phyloP scores from a whole-genome alignment of 805 yeast genomes.

The Cyberlindnera euphorbiiphila region DNA sequence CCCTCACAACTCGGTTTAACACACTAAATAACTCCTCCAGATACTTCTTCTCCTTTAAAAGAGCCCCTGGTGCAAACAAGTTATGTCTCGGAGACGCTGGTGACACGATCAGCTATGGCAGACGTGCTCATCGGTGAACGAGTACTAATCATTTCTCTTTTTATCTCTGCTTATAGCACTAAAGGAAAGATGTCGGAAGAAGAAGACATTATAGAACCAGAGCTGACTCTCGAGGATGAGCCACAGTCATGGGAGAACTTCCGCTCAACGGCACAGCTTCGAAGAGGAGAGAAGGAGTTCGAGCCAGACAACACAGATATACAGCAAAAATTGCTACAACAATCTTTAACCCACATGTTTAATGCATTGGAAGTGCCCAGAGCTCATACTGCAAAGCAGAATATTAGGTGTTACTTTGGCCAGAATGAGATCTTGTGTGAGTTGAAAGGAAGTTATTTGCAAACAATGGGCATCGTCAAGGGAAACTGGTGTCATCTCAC shows the following conservation, averaged over 20 bases:
- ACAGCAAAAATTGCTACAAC: conserved; percentile 45
- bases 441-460: conserved; percentile 72
- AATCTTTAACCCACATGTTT: conserved; percentile 69
- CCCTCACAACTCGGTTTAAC: too few species aligned
- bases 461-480: conserved; percentile 61
- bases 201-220: conserved; percentile 7
- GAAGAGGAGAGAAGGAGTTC: conserved; percentile 80
- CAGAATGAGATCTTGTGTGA: conserved; percentile 33
- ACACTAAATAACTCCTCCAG: too few species aligned
- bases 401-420: conserved; percentile 46
- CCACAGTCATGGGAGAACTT: conserved; percentile 49
- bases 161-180: background rate
- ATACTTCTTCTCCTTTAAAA: too few species aligned
- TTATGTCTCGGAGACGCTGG: too few species aligned
- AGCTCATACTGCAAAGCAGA: conserved; percentile 44
- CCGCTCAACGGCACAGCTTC: conserved; percentile 39
- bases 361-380: conserved; percentile 52
- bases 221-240: conserved; percentile 35
- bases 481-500: conserved; percentile 48
- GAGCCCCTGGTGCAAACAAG: too few species aligned
- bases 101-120: too few species aligned
- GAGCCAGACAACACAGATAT: conserved; percentile 71
- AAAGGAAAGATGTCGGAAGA: conserved; percentile 1
- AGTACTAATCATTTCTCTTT: background rate
- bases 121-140: background rate